Evolutionary conservation across 139 green algal species (phyloP).

Genomic region (Chlamydomonas asymmetrica): DNA sequence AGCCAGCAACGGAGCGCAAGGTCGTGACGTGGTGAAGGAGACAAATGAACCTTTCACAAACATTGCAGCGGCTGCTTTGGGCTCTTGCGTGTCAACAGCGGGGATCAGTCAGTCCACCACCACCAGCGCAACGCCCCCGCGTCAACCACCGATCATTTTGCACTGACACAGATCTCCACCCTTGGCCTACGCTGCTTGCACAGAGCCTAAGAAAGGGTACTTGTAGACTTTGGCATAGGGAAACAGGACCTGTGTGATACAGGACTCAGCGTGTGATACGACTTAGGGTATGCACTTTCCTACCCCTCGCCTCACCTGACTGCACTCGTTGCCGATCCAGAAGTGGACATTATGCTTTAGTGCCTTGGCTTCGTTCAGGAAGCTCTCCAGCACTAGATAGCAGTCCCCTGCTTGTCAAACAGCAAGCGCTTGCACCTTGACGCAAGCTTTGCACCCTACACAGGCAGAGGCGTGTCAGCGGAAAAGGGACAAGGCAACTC

Average conservation of each 20-base stretch:
- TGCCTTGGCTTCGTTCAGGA: background rate
- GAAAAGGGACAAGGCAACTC: background rate
- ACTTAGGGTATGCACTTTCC: no score
- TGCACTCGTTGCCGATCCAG: constrained; percentile 12
- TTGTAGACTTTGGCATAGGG: background rate
- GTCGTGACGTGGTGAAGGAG: no score
- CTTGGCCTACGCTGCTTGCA: background rate
- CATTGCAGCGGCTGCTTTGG: no score
- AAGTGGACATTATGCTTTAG: constrained; percentile 10
- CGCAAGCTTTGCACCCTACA: no score
- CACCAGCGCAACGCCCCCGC: no score
- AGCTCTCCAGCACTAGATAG: constrained; percentile 9
- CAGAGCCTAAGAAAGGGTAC: background rate
- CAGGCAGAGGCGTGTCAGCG: background rate
- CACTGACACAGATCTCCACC: background rate
- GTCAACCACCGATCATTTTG: no score
- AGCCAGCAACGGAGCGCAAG: no score
- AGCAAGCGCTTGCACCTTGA: background rate
- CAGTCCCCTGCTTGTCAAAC: background rate
- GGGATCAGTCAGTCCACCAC: no score
- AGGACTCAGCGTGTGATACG: no score
- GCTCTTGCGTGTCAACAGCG: no score
- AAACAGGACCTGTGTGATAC: no score
- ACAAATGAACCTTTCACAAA: no score
- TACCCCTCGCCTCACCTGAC: background rate